Percentiles rank a stretch among this genome's conserved stretches.
Conservation (phyloP, 2,329 filamentous ascomycete genomes). For the Paecilomyces variotii region DNA sequence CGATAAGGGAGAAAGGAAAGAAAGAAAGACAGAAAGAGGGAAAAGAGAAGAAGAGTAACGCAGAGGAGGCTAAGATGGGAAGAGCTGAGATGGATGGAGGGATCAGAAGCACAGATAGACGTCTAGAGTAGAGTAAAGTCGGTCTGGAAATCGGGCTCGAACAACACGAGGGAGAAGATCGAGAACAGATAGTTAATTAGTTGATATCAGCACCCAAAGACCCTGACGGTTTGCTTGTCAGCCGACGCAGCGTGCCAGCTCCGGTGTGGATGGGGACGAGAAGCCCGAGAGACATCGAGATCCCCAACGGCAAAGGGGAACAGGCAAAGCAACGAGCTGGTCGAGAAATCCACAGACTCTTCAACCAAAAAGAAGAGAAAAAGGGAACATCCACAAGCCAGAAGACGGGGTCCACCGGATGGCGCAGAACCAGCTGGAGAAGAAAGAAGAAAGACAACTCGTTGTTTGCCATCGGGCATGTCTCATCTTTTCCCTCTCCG, state of each 20-base stretch:
- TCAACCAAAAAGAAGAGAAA: too few relatives aligned
- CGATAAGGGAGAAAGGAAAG: background rate
- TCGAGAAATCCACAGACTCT: too few relatives aligned
- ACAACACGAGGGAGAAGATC: background rate
- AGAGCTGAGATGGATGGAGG: background rate
- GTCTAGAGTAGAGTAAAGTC: too few relatives aligned
- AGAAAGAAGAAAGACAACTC: background rate
- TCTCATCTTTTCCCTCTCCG: background rate
- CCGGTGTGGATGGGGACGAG: background rate
- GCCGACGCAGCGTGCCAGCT: background rate
- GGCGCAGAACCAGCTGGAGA: background rate
- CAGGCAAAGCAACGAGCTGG: background rate
- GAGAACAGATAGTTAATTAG: background rate
- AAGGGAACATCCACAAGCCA: background rate
- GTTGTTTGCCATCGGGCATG: background rate
- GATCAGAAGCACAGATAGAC: background rate
- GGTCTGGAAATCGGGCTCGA: background rate
- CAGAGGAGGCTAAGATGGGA: too few relatives aligned
- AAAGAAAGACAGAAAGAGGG: background rate
- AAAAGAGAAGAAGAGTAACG: too few relatives aligned
- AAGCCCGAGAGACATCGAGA: background rate
- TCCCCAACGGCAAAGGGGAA: background rate
- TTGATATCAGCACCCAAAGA: too few relatives aligned
- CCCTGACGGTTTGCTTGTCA: background rate
- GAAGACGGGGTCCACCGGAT: background rate